Evolutionary conservation across 257 asterid species (phyloP).

Genomic region (Petunia secreta): DNA sequence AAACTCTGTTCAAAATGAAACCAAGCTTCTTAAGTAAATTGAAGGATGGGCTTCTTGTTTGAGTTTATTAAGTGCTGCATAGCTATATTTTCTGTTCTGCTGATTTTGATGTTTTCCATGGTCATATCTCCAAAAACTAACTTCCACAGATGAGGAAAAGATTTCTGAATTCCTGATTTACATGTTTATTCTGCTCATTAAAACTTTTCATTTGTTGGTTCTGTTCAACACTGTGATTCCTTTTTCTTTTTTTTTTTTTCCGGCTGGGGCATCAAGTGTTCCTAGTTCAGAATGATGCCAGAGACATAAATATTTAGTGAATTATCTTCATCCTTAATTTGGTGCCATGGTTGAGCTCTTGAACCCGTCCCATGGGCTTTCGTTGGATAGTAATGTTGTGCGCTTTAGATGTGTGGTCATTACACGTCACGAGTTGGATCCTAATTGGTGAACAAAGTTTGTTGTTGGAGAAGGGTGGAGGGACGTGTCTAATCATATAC

Average conservation of each 20-base stretch:
- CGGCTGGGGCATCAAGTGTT: not conserved
- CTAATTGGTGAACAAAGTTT: not conserved
- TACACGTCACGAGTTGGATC: not conserved
- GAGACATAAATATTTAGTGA: constrained; percentile 9
- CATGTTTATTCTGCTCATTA: not conserved
- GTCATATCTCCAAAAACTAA: not conserved
- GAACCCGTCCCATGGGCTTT: not conserved
- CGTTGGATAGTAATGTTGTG: not conserved
- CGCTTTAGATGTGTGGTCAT: not conserved
- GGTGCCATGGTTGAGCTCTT: constrained; percentile 3
- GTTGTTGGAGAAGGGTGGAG: not conserved
- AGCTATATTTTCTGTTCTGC: not conserved
- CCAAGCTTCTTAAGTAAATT: constrained; percentile 13
- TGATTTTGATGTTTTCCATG: constrained; percentile 18
- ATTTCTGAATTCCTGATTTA: not conserved
- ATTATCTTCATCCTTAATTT: not conserved
- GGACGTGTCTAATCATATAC: not conserved
- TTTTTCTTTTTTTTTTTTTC: not conserved
- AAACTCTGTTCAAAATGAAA: constrained; percentile 1
- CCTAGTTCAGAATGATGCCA: not conserved
- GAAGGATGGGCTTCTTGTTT: not conserved
- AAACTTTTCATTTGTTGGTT: not conserved
- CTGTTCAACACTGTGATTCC: not conserved
- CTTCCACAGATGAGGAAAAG: constrained; percentile 6
- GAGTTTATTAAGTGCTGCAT: not conserved